Evolutionary conservation across 495 filamentous ascomycete genomes (phyloP).

Genomic region (Aspergillus sparsus): DNA sequence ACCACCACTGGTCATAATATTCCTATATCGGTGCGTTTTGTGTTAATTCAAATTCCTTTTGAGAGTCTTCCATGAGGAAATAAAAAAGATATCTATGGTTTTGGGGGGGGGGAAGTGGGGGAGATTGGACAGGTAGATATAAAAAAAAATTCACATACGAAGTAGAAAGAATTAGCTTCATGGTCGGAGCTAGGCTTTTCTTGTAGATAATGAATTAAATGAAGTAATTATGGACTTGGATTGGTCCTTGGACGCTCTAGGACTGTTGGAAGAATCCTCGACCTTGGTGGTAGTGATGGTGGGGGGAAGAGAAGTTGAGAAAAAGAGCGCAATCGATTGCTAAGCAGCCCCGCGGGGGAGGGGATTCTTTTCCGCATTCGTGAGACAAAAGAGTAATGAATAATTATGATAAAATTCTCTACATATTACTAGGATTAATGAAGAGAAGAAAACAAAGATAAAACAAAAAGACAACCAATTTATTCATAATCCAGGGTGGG

Average conservation of each 20-base stretch:
- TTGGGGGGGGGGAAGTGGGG: constrained; percentile 7
- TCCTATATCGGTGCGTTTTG: constrained; percentile 50
- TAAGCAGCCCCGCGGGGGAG: constrained; percentile 28
- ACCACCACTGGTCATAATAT: constrained; percentile 74
- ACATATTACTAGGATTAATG: no score
- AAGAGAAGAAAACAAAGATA: no score
- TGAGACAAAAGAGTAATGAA: neutral
- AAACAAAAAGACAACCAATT: neutral
- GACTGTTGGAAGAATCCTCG: neutral
- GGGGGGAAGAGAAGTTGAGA: neutral
- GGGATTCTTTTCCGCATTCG: neutral
- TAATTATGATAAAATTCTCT: no score
- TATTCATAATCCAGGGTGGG: constrained; percentile 56
- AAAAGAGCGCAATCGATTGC: constrained; percentile 21
- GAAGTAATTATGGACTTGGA: neutral
- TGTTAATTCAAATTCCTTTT: neutral
- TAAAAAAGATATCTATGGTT: neutral
- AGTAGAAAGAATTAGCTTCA: constrained; percentile 85
- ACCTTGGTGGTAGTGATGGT: constrained; percentile 1
- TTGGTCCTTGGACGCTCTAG: neutral
- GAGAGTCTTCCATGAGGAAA: no score
- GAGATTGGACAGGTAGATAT: neutral
- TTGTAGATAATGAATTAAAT: neutral
- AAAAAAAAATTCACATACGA: constrained; percentile 57
- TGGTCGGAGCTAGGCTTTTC: constrained; percentile 30